Base-by-base conservation (phyloP, 345 rosid genomes). In the Kernera saxatilis region DNA sequence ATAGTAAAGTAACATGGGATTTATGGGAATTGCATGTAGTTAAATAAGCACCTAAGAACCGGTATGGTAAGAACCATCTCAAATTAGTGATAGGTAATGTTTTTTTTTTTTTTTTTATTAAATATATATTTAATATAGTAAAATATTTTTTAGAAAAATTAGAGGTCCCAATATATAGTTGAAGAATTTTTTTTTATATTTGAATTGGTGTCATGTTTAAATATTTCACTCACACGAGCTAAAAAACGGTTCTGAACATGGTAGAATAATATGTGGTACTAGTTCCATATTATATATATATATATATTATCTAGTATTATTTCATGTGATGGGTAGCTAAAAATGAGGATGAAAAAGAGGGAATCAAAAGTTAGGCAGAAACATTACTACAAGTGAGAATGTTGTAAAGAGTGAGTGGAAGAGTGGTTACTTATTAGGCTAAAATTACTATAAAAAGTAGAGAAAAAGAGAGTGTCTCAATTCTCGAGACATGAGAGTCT, bases 341-440 rank as follows among this genome's bases (percentile, higher is more conserved):
- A 71, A 32, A 40, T 3, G 37, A 22, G 63, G 63, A 71, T 46
- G 60, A 50, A 70, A 70, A 60, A 13, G 49, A 60, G 32, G 22
- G 58, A 55, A 43, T 55, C n/a, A 8, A 45, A 53, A 64, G 76
- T 72, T 72, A 64, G 77, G 77, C 71, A 45, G 71, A 64, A 72
- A 45, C 71, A 72, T 64, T 64, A 35, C 71, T 30, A 71, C 60
- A 51, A 29, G 43, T 36, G 62, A 40, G 45, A 53, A 43, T 6
- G 37, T 7, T 11, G 69, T 13, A 62, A 62, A 30, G 64, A 54
- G 35, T 64, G 43, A 64, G 43, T 30, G 55, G 51, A 26, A 41
- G 51, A 30, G 66, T 55, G 77, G 64, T 65, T 46, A 65, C 72
- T 55, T 65, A 64, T 73, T 65, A 65, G 72, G 66, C 66, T 65